A percentile compares a stretch with the other conserved stretches of the same genome.
Evolutionary conservation across 2,329 filamentous ascomycete genomes (phyloP).

Genomic region (Sarocladiaceae sp.): DNA sequence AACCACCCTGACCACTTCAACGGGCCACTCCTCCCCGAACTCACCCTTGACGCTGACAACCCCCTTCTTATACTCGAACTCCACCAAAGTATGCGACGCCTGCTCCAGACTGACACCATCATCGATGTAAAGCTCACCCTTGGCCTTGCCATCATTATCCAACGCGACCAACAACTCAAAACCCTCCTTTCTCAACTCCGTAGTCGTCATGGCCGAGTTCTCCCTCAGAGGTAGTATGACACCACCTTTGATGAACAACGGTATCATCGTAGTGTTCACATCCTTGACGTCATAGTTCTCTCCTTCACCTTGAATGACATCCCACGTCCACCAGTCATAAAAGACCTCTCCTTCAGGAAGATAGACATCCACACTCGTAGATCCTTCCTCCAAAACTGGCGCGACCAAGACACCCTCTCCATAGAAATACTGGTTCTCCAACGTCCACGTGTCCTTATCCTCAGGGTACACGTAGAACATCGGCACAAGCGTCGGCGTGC

Average conservation of each 20-base stretch:
- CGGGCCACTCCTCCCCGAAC: constrained; percentile 46
- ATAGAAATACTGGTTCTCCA: constrained; percentile 49
- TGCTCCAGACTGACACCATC: constrained; percentile 69
- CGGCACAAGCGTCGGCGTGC: constrained; percentile 63
- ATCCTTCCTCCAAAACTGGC: constrained; percentile 41
- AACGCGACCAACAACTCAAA: constrained; percentile 71
- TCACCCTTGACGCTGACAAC: constrained; percentile 45
- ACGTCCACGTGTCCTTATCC: constrained; percentile 38
- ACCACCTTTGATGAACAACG: constrained; percentile 65
- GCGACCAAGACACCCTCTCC: constrained; percentile 44
- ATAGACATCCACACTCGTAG: constrained; percentile 41
- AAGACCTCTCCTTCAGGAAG: constrained; percentile 42
- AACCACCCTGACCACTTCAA: constrained; percentile 44
- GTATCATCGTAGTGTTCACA: constrained; percentile 46
- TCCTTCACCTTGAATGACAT: constrained; percentile 35
- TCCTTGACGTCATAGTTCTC: constrained; percentile 27
- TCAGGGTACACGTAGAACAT: constrained; percentile 67
- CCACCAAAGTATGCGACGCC: constrained; percentile 42
- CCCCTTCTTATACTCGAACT: constrained; percentile 54
- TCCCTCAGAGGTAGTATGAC: constrained; percentile 58
- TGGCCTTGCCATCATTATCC: constrained; percentile 55
- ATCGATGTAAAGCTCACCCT: constrained; percentile 69
- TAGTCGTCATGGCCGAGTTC: constrained; percentile 58
- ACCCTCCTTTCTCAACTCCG: constrained; percentile 55
- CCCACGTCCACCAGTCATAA: constrained; percentile 49